phyloP scores from a whole-genome alignment of 1,284 basidiomycete genomes.

The Tylopilus sp. region DNA sequence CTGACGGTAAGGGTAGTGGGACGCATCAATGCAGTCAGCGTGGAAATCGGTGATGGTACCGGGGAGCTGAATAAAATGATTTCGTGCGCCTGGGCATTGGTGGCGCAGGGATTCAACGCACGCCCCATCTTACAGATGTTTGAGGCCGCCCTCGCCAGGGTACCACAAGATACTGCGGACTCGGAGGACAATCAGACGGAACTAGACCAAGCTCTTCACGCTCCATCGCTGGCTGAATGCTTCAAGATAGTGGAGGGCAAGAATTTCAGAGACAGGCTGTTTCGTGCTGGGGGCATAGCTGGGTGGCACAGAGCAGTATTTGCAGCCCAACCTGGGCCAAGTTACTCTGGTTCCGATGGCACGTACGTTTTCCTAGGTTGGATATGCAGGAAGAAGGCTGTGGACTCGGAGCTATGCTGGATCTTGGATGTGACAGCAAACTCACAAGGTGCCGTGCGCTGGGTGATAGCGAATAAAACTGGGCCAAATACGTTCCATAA shows the following conservation, averaged over 20 bases:
- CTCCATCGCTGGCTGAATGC: background rate
- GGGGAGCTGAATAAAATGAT: background rate
- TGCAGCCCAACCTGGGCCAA: background rate
- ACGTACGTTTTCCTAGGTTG: background rate
- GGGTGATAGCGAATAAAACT: conserved; percentile 8
- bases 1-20: conserved; percentile 1
- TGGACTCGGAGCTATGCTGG: background rate
- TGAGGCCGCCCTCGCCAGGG: background rate
- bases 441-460: background rate
- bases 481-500: conserved; percentile 1
- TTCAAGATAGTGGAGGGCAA: background rate
- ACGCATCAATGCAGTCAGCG: background rate
- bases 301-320: conserved; percentile 1
- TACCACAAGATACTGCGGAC: background rate
- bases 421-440: conserved; percentile 2
- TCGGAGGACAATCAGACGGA: background rate
- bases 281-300: background rate
- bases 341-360: background rate
- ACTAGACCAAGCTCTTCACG: background rate
- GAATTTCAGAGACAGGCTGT: background rate
- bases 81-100: conserved; percentile 1
- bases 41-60: background rate
- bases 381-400: background rate
- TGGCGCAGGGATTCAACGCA: background rate
- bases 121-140: background rate